Evolutionary conservation across 2,329 filamentous ascomycete species (phyloP), one percentile per base, ranked within the genome.

Genomic region (Xylaria sp.): DNA sequence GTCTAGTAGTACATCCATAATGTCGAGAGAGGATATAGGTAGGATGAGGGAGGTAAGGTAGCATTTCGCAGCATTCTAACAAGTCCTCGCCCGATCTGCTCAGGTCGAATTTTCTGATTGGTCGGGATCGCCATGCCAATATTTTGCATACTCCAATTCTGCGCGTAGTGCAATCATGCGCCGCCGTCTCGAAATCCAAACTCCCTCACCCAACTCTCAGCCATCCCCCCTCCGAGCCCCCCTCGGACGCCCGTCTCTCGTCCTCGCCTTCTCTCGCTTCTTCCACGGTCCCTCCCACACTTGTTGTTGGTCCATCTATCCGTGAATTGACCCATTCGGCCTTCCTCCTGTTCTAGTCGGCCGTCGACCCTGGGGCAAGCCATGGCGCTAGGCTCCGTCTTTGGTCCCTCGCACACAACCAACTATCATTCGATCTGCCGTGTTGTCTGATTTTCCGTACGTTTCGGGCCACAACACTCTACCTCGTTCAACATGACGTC

Each of bases 31-130:
- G 28, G 9, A 31, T 4, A 31, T 4, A 9, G 28, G 9, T 4
- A 31, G 28, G 28, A 9, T 5, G 28, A 31, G 28, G 28, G 28
- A 31, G 28, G 9, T 5, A 4, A 31, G 28, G 9, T 4, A 31
- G 4, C 28, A 31, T 23, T 19, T 25, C 19, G 19, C 23, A 45
- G 42, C 14, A 47, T 28, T 15, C 7, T n/a, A 47, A 15, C 7
- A 28, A 23, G 4, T 28, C 7, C 19, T 14, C 54, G 58, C 60
- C 60, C 47, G 54, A 59, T 65, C 55, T 58, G 67, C 57, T 46
- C 38, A 60, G 15, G 52, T 68, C 65, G 70, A 76, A 71, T 78
- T 79, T 79, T 79, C 71, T 79, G 73, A 80, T 79, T 80, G 78
- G 78, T 52, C 72, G 45, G 67, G 64, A 14, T 19, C 14, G 35